Evolutionary conservation across 495 filamentous ascomycete genomes (phyloP).

Genomic region (Glarea lozoyensis): DNA sequence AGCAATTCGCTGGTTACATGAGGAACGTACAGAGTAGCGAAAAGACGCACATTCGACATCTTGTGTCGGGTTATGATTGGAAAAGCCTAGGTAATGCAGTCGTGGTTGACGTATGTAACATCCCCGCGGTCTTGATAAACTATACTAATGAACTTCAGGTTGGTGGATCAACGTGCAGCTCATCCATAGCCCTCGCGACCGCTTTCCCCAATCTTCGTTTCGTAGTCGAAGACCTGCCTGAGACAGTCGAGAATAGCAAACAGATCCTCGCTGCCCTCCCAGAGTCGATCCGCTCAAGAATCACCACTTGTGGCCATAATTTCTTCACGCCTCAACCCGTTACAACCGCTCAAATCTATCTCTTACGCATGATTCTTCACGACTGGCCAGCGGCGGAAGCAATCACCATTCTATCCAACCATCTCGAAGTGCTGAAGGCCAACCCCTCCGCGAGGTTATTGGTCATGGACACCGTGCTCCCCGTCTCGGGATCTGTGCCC

Average conservation of each 20-base stretch:
- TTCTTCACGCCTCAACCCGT: conserved; percentile 39
- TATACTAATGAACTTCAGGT: conserved; percentile 14
- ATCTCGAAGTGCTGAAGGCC: neutral
- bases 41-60: neutral
- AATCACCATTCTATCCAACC: conserved; percentile 25
- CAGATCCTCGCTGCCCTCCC: neutral
- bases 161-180: conserved; percentile 23
- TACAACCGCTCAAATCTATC: conserved; percentile 34
- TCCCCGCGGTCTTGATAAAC: neutral
- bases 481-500: conserved; percentile 24
- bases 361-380: conserved; percentile 42
- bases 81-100: neutral
- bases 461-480: conserved; percentile 34
- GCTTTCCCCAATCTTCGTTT: conserved; percentile 19
- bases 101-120: neutral
- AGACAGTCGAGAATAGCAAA: neutral
- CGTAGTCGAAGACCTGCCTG: conserved; percentile 4
- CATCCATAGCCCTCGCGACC: conserved; percentile 20
- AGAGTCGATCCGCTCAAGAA: neutral
- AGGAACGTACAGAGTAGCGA: neutral
- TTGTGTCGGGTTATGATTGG: conserved; percentile 1
- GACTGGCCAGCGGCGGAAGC: conserved; percentile 33
- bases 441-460: conserved; percentile 21
- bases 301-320: conserved; percentile 22
- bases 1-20: conserved; percentile 3